Evolutionary conservation across 768 basidiomycete species (phyloP).

Genomic region (Lentinula lateritia): DNA sequence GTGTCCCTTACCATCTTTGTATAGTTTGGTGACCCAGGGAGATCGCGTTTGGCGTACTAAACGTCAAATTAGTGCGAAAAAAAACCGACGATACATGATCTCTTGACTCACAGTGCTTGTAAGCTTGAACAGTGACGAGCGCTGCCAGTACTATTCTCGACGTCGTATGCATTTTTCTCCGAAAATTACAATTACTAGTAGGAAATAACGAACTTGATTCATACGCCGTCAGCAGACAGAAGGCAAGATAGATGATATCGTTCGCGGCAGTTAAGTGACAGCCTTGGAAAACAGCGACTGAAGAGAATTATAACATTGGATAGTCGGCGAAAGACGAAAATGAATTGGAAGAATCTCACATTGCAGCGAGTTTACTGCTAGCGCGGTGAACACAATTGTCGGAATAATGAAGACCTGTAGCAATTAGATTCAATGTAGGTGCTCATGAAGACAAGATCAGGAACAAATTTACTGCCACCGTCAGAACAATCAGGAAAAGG

Average conservation of each 20-base stretch:
- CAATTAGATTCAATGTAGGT: neutral
- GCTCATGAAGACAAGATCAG: neutral
- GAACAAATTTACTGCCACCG: constrained; percentile 13
- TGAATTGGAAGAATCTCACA: neutral
- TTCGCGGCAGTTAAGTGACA: neutral
- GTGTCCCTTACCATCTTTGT: constrained; percentile 30
- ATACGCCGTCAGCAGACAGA: neutral
- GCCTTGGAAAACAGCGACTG: neutral
- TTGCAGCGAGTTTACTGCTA: neutral
- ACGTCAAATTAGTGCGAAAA: neutral
- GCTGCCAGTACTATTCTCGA: constrained; percentile 13
- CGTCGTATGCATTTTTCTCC: neutral
- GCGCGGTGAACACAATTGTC: neutral
- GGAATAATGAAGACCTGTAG: neutral
- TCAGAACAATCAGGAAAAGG: constrained; percentile 23
- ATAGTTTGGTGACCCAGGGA: constrained; percentile 31
- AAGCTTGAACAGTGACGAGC: constrained; percentile 30
- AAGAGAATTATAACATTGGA: too few relatives aligned
- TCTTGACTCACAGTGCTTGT: constrained; percentile 27
- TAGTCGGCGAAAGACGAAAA: neutral
- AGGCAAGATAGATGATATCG: neutral
- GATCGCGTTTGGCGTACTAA: constrained; percentile 29
- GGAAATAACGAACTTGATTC: neutral
- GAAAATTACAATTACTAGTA: neutral
- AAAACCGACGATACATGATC: neutral